phyloP scores from a whole-genome alignment of 495 filamentous ascomycete genomes.

The Penicillium chermesinum region DNA sequence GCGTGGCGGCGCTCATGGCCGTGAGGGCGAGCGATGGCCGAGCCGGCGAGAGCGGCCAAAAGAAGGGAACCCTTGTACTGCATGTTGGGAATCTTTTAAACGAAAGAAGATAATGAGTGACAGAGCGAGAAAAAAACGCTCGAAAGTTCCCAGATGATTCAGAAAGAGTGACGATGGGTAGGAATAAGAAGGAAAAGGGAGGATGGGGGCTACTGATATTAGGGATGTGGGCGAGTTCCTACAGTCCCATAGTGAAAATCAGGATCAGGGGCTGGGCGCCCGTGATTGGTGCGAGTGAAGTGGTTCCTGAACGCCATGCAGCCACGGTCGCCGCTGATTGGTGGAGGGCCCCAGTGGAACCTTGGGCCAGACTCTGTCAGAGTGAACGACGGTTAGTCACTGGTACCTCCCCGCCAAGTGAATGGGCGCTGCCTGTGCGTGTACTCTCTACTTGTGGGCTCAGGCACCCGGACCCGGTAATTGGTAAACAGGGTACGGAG shows the following conservation, averaged over 20 bases:
- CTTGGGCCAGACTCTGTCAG: not conserved
- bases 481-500: not conserved
- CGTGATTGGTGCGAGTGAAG: not conserved
- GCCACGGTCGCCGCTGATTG: not conserved
- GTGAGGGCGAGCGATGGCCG: slow-evolving; percentile 39
- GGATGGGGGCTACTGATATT: not conserved
- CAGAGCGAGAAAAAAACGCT: not conserved
- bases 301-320: not conserved
- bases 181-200: not conserved
- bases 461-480: not conserved
- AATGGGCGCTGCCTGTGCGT: not conserved
- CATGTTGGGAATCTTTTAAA: not conserved
- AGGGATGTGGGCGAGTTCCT: not conserved
- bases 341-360: not conserved
- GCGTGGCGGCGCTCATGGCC: slow-evolving; percentile 45
- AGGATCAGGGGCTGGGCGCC: not conserved
- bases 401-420: too few relatives aligned
- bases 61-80: slow-evolving; percentile 17
- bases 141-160: not conserved
- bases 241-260: not conserved
- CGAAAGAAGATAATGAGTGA: not conserved
- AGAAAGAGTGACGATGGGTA: not conserved
- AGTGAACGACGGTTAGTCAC: not conserved
- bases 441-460: not conserved
- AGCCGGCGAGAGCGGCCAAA: slow-evolving; percentile 35